Conservation (phyloP, 2,329 filamentous ascomycete genomes). For the Aspergillus sp. region DNA sequence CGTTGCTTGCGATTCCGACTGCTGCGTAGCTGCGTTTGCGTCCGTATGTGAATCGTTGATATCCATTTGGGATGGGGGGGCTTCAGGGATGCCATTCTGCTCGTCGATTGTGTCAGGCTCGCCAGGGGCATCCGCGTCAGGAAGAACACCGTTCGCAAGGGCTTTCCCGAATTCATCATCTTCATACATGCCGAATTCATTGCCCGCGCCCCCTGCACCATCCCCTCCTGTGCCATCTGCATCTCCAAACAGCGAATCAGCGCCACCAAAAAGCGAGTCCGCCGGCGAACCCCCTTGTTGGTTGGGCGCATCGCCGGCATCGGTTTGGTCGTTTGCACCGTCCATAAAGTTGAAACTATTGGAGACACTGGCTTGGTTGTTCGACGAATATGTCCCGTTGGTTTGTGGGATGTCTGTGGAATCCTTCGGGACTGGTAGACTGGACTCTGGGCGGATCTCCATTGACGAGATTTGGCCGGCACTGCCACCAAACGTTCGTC, state of each 20-base stretch:
- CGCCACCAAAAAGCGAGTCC: conserved; percentile 80
- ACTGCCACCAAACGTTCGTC: conserved; percentile 71
- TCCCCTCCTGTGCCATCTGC: conserved; percentile 56
- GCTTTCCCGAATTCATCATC: conserved; percentile 78
- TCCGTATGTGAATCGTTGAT: conserved; percentile 9
- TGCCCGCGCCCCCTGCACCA: conserved; percentile 51
- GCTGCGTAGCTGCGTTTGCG: conserved; percentile 9
- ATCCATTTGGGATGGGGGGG: conserved; percentile 4
- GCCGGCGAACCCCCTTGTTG: conserved; percentile 64
- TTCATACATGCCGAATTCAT: conserved; percentile 73
- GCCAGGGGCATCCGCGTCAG: conserved; percentile 44
- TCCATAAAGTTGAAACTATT: conserved; percentile 53
- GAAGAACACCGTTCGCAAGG: conserved; percentile 62
- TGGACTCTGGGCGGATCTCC: conserved; percentile 76
- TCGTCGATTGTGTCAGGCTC: conserved; percentile 27
- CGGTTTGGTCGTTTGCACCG: conserved; percentile 34
- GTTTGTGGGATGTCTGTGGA: conserved; percentile 51
- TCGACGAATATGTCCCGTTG: conserved; percentile 73
- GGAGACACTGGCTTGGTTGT: conserved; percentile 61
- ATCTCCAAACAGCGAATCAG: conserved; percentile 87
- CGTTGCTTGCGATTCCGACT: conserved; percentile 16
- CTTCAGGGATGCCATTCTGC: conserved; percentile 15
- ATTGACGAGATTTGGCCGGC: conserved; percentile 84
- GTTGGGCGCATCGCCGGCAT: conserved; percentile 45
- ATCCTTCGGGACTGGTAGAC: conserved; percentile 71